These are phyloP conservation scores for Macroventuria anomochaeta DNA, from an alignment of 2,329 filamentous ascomycete genomes.

Conservation along the genomic window DNA sequence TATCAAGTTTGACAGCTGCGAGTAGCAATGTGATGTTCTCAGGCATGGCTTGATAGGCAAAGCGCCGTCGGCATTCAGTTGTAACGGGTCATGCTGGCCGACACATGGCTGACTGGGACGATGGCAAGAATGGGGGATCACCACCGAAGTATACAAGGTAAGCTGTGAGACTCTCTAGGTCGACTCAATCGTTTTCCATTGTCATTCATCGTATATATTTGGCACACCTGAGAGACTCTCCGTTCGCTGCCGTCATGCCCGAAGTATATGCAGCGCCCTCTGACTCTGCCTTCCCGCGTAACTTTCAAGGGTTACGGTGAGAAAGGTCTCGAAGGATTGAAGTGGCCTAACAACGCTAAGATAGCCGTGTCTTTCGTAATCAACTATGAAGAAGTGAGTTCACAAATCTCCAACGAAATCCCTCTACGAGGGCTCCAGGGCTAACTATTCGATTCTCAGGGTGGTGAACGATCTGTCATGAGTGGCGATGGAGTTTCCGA, in stretches of 20 bases:
- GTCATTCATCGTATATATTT: no score
- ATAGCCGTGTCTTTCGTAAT: slow-evolving; percentile 50
- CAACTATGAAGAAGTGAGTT: slow-evolving; percentile 11
- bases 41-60: neutral
- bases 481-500: slow-evolving; percentile 44
- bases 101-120: neutral
- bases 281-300: slow-evolving; percentile 39
- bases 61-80: neutral
- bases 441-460: neutral
- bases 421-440: no score
- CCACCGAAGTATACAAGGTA: neutral
- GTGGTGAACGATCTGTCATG: slow-evolving; percentile 16
- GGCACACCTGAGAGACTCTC: no score
- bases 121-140: neutral
- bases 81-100: neutral
- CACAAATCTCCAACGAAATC: no score
- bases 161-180: neutral
- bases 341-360: slow-evolving; percentile 40
- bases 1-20: neutral
- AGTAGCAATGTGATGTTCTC: neutral
- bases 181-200: neutral
- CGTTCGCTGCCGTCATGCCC: slow-evolving; percentile 26
- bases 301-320: slow-evolving; percentile 56
- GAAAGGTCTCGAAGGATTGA: slow-evolving; percentile 42
- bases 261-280: slow-evolving; percentile 34